Evolutionary conservation across 371 early-diverging fungal species (phyloP), one percentile per base, ranked within the genome.

Genomic region (Rhizopus delemar): DNA sequence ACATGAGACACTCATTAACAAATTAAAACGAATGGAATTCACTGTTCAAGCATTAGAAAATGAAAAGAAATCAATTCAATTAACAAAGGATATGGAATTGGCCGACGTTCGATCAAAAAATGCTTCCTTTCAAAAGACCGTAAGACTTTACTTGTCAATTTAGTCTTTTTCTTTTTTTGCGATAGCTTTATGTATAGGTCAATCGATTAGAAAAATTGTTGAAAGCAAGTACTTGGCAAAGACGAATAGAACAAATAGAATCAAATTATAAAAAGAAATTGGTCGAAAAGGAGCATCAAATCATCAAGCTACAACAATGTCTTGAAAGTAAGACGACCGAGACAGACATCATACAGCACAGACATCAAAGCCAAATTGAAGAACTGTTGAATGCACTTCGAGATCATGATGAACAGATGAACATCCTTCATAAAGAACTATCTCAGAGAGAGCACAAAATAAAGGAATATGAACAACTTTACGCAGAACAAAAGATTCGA

Each of bases 381-480:
- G 13, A 43, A n/a, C 4, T 13, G 13, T 43, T n/a, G 5, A 43
- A 13, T 5, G 43, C 1, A 13, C 7, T 43, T 43, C n/a, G 5
- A 15, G 43, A 43, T 5, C 0, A 5, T 0, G 13, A 43, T 13
- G n/a, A 43, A 5, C 43, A 43, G 43, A 43, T 13, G 5, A 4
- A 15, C 0, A 13, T 5, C n/a, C 43, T 43, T 43, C 43, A 43
- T 13, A 15, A 11, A 13, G 15, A 11, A 13, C 0, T 13, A 38
- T 35, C 3, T 33, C 33, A 6, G 62, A 59, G 13, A n/a, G 61
- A 5, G 2, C 22, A 22, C 22, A 22, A 22, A 22, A 22, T 22
- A 56, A 76, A 73, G 39, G 73, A 76, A 51, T 69, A 70, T 4
- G 77, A 76, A 38, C 63, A 15, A 54, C 73, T 32, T 63, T 69